These are phyloP conservation scores for Isabelozyma gotoi DNA, from an alignment of 805 yeast genomes.

Conservation along the genomic window DNA sequence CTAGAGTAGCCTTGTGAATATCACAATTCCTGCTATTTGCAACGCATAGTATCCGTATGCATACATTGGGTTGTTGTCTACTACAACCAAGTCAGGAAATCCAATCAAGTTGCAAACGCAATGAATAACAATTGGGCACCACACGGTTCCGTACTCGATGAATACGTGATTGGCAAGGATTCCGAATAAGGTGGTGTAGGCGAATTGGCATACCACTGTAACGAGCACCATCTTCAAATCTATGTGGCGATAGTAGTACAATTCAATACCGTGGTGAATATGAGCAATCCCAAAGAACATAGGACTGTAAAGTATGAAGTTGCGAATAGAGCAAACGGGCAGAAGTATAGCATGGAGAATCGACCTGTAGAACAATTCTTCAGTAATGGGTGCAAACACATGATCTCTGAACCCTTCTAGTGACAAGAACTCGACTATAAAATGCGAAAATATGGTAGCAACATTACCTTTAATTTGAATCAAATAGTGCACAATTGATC, in stretches of 20 bases:
- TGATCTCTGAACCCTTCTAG: slow-evolving; percentile 54
- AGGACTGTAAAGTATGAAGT: slow-evolving; percentile 48
- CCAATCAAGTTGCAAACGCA: slow-evolving; percentile 70
- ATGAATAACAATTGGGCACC: slow-evolving; percentile 62
- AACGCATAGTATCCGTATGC: slow-evolving; percentile 18
- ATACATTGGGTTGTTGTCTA: slow-evolving; percentile 1
- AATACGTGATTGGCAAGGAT: slow-evolving; percentile 58
- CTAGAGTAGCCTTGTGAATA: slow-evolving; percentile 23
- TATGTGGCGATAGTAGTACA: slow-evolving; percentile 25
- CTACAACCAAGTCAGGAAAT: slow-evolving; percentile 49
- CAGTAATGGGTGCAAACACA: slow-evolving; percentile 73
- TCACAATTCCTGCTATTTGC: slow-evolving; percentile 42
- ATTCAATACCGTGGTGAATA: slow-evolving; percentile 66
- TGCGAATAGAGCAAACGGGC: slow-evolving; percentile 5
- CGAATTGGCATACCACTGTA: slow-evolving; percentile 50
- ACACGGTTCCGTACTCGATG: slow-evolving; percentile 47
- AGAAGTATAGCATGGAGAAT: slow-evolving; percentile 29
- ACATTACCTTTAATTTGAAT: not conserved
- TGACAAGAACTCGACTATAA: slow-evolving; percentile 17
- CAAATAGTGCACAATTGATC: slow-evolving; percentile 31
- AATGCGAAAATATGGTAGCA: slow-evolving; percentile 11
- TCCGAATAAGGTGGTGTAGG: slow-evolving; percentile 73
- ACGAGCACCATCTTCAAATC: slow-evolving; percentile 31
- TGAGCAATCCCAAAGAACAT: slow-evolving; percentile 76
- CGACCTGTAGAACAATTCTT: slow-evolving; percentile 70